Conservation (phyloP, 2,329 filamentous ascomycete genomes). For the Xylariaceae sp. region DNA sequence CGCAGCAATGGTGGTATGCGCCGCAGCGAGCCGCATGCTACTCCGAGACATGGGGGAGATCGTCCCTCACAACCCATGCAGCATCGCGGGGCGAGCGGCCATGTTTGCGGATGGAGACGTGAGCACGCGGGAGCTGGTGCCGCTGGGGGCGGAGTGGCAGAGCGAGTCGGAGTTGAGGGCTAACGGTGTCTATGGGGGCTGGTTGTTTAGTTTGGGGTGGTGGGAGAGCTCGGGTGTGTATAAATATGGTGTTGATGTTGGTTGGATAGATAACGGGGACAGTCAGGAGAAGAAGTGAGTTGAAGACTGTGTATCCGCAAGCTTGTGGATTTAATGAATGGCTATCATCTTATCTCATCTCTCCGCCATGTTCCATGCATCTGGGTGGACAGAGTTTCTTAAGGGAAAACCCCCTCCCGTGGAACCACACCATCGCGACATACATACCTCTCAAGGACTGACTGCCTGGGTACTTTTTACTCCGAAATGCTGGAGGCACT, state of each 20-base stretch:
- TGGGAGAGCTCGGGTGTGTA: constrained; percentile 13
- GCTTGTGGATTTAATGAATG: neutral
- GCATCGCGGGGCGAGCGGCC: constrained; percentile 8
- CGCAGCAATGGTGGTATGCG: constrained; percentile 7
- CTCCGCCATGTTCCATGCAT: too few relatives aligned
- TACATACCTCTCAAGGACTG: too few relatives aligned
- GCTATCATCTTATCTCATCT: neutral
- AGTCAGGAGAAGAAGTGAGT: neutral
- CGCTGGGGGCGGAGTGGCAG: constrained; percentile 12
- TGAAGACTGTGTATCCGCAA: neutral
- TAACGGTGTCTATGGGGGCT: constrained; percentile 8
- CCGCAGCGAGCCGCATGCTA: constrained; percentile 1
- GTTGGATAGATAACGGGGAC: constrained; percentile 9
- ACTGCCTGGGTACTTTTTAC: too few relatives aligned
- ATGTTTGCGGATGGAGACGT: constrained; percentile 13
- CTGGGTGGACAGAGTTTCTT: too few relatives aligned
- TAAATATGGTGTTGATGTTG: constrained; percentile 13
- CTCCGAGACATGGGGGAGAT: constrained; percentile 7
- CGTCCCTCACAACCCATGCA: constrained; percentile 12
- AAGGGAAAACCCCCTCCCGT: too few relatives aligned
- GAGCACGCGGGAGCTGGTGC: constrained; percentile 11
- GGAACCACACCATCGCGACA: too few relatives aligned
- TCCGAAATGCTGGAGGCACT: too few relatives aligned
- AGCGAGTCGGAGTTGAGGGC: constrained; percentile 2
- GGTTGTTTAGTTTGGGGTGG: constrained; percentile 15